phyloP scores from a whole-genome alignment of 495 filamentous ascomycete species.

The Pseudevernia furfuracea region DNA sequence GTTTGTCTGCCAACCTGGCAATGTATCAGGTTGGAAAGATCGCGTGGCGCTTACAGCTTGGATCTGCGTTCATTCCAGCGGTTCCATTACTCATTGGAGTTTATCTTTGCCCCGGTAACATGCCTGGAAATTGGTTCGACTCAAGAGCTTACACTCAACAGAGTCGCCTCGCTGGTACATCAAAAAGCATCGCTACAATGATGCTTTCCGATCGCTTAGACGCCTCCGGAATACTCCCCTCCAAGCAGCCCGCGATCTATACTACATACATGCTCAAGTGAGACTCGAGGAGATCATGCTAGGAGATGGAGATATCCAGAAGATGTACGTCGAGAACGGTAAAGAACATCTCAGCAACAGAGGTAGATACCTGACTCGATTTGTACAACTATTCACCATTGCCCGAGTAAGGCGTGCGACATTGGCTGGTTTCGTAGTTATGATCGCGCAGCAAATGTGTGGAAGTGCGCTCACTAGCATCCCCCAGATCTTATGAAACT shows the following conservation, averaged over 20 bases:
- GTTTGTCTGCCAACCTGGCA: constrained; percentile 61
- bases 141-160: constrained; percentile 11
- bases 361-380: constrained; percentile 41
- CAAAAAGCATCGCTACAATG: constrained; percentile 53
- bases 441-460: constrained; percentile 82
- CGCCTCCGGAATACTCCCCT: constrained; percentile 55
- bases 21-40: constrained; percentile 48
- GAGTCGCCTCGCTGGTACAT: constrained; percentile 62
- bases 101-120: constrained; percentile 54
- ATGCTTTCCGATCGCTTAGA: constrained; percentile 56
- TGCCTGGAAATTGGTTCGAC: constrained; percentile 9
- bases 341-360: constrained; percentile 19
- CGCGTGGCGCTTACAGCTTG: constrained; percentile 72
- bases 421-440: constrained; percentile 54
- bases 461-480: constrained; percentile 42
- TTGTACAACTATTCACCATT: constrained; percentile 51
- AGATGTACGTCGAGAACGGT: constrained; percentile 8
- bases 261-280: constrained; percentile 59
- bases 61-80: constrained; percentile 70
- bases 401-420: constrained; percentile 56
- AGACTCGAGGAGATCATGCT: constrained; percentile 36
- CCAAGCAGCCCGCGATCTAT: constrained; percentile 70
- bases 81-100: constrained; percentile 58
- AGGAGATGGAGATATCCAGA: constrained; percentile 27
- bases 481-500: not conserved